Evolutionary conservation across 164 flowering plant species (phyloP).

Genomic region (Sextonia rubra): DNA sequence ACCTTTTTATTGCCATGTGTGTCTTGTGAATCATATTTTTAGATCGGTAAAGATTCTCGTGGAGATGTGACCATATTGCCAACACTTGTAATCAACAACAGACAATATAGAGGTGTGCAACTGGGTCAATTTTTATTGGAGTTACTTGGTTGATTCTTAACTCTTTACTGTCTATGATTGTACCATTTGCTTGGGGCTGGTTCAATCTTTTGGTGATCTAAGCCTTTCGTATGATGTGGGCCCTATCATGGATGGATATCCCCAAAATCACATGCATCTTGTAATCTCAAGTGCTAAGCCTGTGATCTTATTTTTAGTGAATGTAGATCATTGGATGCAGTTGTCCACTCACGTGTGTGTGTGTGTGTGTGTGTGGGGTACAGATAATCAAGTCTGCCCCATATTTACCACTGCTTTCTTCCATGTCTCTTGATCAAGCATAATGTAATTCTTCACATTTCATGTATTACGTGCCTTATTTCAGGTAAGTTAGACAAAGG

Average conservation of each 20-base stretch:
- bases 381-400: not conserved
- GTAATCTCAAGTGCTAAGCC: not conserved
- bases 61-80: slow-evolving; percentile 98
- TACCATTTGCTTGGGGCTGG: not conserved
- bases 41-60: slow-evolving; percentile 88
- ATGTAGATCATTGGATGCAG: not conserved
- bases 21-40: slow-evolving; percentile 11
- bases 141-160: not conserved
- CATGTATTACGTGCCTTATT: slow-evolving; percentile 6
- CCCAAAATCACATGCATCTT: not conserved
- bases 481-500: slow-evolving; percentile 87
- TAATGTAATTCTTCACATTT: too few relatives aligned
- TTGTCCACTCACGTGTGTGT: not conserved
- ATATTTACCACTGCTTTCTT: not conserved
- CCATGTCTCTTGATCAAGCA: not conserved
- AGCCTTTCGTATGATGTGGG: not conserved
- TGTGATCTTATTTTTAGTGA: not conserved
- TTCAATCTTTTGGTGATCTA: not conserved
- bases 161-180: not conserved
- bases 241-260: not conserved
- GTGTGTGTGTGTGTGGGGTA: too few relatives aligned
- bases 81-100: slow-evolving; percentile 82
- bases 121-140: not conserved
- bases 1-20: not conserved
- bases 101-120: slow-evolving; percentile 82